Base-by-base conservation (phyloP, 2,329 filamentous ascomycete genomes). In the Xylariaceae sp. region DNA sequence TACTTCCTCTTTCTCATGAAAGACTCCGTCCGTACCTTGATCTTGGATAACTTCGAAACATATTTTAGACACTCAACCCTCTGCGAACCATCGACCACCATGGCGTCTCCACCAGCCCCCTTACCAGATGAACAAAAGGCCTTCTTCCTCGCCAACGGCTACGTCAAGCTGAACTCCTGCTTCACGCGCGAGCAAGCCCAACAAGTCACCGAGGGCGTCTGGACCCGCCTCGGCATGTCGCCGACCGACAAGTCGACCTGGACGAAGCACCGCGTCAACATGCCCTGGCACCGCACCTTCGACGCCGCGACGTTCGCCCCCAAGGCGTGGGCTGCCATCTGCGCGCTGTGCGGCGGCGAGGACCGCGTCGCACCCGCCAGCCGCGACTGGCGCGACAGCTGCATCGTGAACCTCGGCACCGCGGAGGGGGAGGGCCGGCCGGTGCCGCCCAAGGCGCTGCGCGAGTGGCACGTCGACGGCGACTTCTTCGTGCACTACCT, bases 401-500 rank as follows among this genome's bases (percentile, higher is more conserved):
- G 22, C 42, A 87, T 87, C 52, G 80, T 87, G 31, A 87, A 86
- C 60, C 70, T 87, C 7, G 83, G 83, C 11, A 78, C 71, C 2
- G 56, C 70, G 0, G 69, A 74, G 39, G 66, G 65, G 38, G 73
- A 76, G 46, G 71, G 33, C 11, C 16, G 33, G 33, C 33, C 33
- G 4, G 15, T 19, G 17, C 15, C 68, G 67, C 37, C 66, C 70
- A 8, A 60, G 72, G 69, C 78, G 1, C 64, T 85, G 17, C 54
- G 67, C 7, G 68, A 68, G 17, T 87, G 83, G 82, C 83, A 86
- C 60, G 79, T 84, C 15, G 82, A 86, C 60, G 82, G 83, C 8
- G 82, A 87, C 51, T 86, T 85, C 60, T 87, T 87, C 57, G 71
- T 83, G 4, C 83, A 87, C 64, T 87, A 81, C 50, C 73, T 87